Conservation (phyloP, 768 basidiomycete species). For the Boletus coccyginus region DNA sequence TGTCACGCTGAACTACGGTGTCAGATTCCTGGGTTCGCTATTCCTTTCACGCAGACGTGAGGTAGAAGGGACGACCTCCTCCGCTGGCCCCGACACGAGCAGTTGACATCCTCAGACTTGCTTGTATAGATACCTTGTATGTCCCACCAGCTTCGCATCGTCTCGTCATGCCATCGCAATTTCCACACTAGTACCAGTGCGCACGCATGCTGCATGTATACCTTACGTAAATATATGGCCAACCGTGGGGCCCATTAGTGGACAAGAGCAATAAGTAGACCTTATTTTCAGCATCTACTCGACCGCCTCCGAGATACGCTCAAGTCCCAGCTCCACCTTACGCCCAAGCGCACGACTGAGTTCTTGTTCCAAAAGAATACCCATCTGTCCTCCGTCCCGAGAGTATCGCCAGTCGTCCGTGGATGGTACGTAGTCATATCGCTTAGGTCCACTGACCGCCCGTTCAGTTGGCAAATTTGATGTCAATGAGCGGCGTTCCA, state of each 20-base stretch:
- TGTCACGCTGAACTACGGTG: slow-evolving; percentile 4
- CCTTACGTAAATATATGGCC: not conserved
- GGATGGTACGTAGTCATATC: slow-evolving; percentile 71
- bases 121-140: not conserved
- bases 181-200: not conserved
- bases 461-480: not conserved
- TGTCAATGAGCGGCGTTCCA: not conserved
- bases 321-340: slow-evolving; percentile 33
- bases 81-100: not conserved
- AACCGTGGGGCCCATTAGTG: not conserved
- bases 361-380: slow-evolving; percentile 65
- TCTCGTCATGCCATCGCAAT: not conserved
- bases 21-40: slow-evolving; percentile 60
- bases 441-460: slow-evolving; percentile 76
- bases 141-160: not conserved
- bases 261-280: not conserved
- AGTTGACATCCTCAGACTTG: slow-evolving; percentile 1
- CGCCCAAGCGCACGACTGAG: slow-evolving; percentile 44
- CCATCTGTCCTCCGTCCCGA: slow-evolving; percentile 61
- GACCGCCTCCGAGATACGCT: slow-evolving; percentile 22
- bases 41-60: slow-evolving; percentile 58
- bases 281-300: slow-evolving; percentile 10
- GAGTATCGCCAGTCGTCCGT: slow-evolving; percentile 72
- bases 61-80: slow-evolving; percentile 13
- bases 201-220: slow-evolving; percentile 5